A percentile compares a stretch with the other conserved stretches of the same genome.
Conservation (phyloP, 495 filamentous ascomycete species). For the Penicillium malachiteum region DNA sequence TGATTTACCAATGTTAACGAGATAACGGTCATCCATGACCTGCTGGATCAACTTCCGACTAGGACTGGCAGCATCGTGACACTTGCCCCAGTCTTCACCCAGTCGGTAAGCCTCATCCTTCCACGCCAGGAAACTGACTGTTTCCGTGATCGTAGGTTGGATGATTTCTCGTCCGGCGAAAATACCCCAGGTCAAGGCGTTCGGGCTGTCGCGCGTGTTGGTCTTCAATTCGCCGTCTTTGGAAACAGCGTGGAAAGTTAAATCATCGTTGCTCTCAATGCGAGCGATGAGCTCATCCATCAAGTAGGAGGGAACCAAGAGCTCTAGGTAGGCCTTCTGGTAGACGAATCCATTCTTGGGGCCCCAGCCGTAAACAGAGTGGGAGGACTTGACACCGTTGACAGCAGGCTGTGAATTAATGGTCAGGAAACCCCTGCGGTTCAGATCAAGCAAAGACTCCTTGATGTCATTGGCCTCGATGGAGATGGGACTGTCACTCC, state of each 20-base stretch:
- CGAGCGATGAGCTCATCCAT: conserved; percentile 76
- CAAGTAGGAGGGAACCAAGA: conserved; percentile 76
- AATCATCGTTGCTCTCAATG: conserved; percentile 72
- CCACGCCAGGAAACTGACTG: conserved; percentile 96
- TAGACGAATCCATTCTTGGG: conserved; percentile 95
- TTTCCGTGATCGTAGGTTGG: conserved; percentile 98
- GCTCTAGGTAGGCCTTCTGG: conserved; percentile 96
- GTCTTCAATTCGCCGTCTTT: conserved; percentile 76
- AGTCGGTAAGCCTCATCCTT: conserved; percentile 96
- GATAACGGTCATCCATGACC: conserved; percentile 86
- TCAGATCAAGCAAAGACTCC: conserved; percentile 73
- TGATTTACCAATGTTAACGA: conserved; percentile 88
- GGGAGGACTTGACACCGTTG: conserved; percentile 83
- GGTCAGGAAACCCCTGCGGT: conserved; percentile 82
- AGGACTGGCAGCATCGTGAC: conserved; percentile 74
- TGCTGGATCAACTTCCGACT: conserved; percentile 77
- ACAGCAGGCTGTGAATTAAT: conserved; percentile 98
- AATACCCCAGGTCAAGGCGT: conserved; percentile 98
- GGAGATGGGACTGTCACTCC: conserved; percentile 88
- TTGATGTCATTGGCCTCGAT: conserved; percentile 77
- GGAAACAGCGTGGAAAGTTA: conserved; percentile 92
- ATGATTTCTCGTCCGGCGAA: conserved; percentile 99
- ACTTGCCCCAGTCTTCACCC: conserved; percentile 91
- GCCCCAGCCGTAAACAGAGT: conserved; percentile 91
- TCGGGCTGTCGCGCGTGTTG: conserved; percentile 83